Evolutionary conservation across 225 moss, liverwort and hornwort genomes (phyloP).

Genomic region (Takakia lepidozioides): DNA sequence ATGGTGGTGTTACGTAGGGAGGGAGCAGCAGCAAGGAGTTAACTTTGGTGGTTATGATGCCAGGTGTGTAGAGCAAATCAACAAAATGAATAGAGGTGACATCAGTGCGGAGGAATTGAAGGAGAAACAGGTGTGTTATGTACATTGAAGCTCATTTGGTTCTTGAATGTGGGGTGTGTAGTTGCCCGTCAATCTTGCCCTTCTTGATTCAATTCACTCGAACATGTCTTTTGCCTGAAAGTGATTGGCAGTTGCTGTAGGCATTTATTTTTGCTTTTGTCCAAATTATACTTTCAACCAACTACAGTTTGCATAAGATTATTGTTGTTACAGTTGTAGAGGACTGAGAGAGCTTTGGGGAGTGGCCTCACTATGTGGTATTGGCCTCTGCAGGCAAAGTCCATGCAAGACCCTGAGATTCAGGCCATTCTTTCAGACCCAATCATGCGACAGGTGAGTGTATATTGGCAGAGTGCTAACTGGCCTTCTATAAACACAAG

Average conservation of each 20-base stretch:
- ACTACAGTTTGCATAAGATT: too few relatives aligned
- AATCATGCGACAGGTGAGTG: slow-evolving; percentile 86
- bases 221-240: slow-evolving; percentile 1
- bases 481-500: background rate
- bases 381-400: slow-evolving; percentile 51
- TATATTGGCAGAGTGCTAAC: background rate
- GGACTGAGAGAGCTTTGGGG: too few relatives aligned
- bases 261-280: too few relatives aligned
- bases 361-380: too few relatives aligned
- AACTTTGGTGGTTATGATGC: slow-evolving; percentile 1
- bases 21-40: too few relatives aligned
- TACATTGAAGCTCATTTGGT: background rate
- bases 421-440: slow-evolving; percentile 92
- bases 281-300: too few relatives aligned
- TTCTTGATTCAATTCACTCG: too few relatives aligned
- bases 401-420: slow-evolving; percentile 98
- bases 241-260: too few relatives aligned
- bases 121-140: slow-evolving; percentile 79
- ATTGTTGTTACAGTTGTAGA: too few relatives aligned
- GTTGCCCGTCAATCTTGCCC: too few relatives aligned
- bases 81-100: slow-evolving; percentile 95
- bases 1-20: too few relatives aligned
- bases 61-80: slow-evolving; percentile 94
- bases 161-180: too few relatives aligned
- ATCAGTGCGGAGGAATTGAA: slow-evolving; percentile 96